A percentile compares a stretch with the other conserved stretches of the same genome.
Conservation (phyloP, 164 flowering plant species). For the Chimonanthus salicifolius region DNA sequence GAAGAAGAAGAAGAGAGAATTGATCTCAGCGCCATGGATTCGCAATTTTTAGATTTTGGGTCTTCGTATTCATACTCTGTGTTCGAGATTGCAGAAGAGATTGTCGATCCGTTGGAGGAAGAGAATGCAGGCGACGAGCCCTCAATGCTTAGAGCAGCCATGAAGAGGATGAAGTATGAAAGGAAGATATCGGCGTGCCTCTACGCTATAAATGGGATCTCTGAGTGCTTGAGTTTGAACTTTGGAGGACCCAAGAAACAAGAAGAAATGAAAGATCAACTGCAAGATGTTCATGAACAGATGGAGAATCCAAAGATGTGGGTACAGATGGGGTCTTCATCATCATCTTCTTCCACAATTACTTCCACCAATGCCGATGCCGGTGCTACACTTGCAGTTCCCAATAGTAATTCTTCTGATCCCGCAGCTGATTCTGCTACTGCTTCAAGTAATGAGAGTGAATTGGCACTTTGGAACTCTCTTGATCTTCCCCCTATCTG, state of each 20-base stretch:
- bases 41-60: slow-evolving; percentile 28
- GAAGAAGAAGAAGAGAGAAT: slow-evolving; percentile 4
- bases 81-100: slow-evolving; percentile 34
- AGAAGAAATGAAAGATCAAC: slow-evolving; percentile 3
- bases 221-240: slow-evolving; percentile 47
- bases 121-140: slow-evolving; percentile 27
- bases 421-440: not conserved
- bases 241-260: slow-evolving; percentile 1
- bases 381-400: not conserved
- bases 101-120: slow-evolving; percentile 21
- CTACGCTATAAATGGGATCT: slow-evolving; percentile 59
- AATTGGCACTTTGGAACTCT: slow-evolving; percentile 52
- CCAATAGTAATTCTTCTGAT: no score
- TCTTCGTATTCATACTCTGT: slow-evolving; percentile 19
- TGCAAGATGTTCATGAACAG: slow-evolving; percentile 9
- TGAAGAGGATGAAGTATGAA: slow-evolving; percentile 61
- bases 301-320: slow-evolving; percentile 3
- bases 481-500: slow-evolving; percentile 64
- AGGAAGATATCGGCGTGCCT: slow-evolving; percentile 65
- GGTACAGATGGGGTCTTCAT: slow-evolving; percentile 5
- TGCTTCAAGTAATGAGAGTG: slow-evolving; percentile 25
- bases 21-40: slow-evolving; percentile 27
- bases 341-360: slow-evolving; percentile 12
- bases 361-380: not conserved
- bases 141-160: slow-evolving; percentile 20